Base-by-base conservation (phyloP, 225 moss, liverwort and hornwort genomes). In the Bryum argenteum region DNA sequence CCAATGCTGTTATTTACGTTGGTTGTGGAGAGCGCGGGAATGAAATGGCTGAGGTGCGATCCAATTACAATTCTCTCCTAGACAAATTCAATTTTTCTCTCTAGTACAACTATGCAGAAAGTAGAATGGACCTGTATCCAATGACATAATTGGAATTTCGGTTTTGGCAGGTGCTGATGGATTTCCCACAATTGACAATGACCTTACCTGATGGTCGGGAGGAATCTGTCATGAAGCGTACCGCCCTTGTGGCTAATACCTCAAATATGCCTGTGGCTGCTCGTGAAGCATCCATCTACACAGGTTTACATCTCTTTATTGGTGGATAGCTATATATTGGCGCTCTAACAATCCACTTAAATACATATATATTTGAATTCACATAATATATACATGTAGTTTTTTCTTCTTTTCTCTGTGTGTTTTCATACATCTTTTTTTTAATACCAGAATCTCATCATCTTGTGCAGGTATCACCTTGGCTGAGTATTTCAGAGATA, bases 181-280 rank as follows among this genome's bases (percentile, higher is more conserved):
- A 97, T 62, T 97, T 97, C 55, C 96, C 96, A 22, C 91, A 97
- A 82, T 73, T 97, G 50, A 97, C 80, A 20, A 97, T 97, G 96
- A 91, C 93, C 73, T 83, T 93, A 9, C 93, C 93, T 24, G 93
- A 97, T 75, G 96, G 96, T 61, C 87, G 93, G 23, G 93, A 97
- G 78, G 96, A 93, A 80, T 89, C 96, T 66, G 96, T 97, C 26
- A 97, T 97, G 96, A 97, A 97, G 83, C 84, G 96, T 63, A 97
- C 96, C 20, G 84, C 94, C 65, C 93, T 97, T 33, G 96, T 97
- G 43, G 96, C 96, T 26, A 97, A 97, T 80, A 97, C 96, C 14
- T 97, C 96, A 53, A 97, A 97, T 75, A 97, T 97, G 96, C 96
- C 96, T 10, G 96, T 97, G 81, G 96, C 96, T 77, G 96, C 96